These are phyloP conservation scores for Sclerotinia trifoliorum DNA, from an alignment of 2,329 filamentous ascomycete genomes.

Conservation along the genomic window DNA sequence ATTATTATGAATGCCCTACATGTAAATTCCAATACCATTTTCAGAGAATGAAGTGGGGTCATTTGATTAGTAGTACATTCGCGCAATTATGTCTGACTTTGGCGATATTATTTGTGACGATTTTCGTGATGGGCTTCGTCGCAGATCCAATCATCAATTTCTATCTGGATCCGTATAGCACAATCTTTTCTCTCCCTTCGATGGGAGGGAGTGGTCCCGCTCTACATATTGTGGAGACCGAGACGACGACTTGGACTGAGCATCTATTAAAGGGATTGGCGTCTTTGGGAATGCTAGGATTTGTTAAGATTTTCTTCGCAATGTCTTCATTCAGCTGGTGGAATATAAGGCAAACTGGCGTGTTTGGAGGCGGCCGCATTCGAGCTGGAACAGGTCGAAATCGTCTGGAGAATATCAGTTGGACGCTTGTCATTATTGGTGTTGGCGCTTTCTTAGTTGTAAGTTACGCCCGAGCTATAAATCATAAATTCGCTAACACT, in stretches of 20 bases:
- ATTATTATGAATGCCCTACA: constrained; percentile 85
- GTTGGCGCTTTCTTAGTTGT: constrained; percentile 75
- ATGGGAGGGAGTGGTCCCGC: constrained; percentile 44
- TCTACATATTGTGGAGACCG: constrained; percentile 46
- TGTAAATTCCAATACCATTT: constrained; percentile 82
- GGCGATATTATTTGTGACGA: constrained; percentile 64
- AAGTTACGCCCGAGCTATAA: constrained; percentile 43
- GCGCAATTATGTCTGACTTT: constrained; percentile 71
- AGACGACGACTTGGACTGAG: constrained; percentile 65
- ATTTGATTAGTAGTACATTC: constrained; percentile 63
- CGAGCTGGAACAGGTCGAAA: constrained; percentile 66
- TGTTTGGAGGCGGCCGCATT: constrained; percentile 52
- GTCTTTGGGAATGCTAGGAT: constrained; percentile 83
- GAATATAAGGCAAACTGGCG: constrained; percentile 64
- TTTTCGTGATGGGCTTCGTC: constrained; percentile 86
- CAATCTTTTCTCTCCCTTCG: constrained; percentile 49
- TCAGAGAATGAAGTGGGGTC: constrained; percentile 72
- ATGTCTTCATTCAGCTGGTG: constrained; percentile 76
- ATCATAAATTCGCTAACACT: neutral
- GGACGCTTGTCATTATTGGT: constrained; percentile 76
- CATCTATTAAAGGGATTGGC: constrained; percentile 89
- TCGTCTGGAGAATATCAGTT: constrained; percentile 74
- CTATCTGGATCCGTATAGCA: constrained; percentile 75
- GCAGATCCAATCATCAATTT: constrained; percentile 90
- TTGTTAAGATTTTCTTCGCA: constrained; percentile 75